Evolutionary conservation across 2,329 filamentous ascomycete genomes (phyloP).

Genomic region (Penicillium vulpinum): DNA sequence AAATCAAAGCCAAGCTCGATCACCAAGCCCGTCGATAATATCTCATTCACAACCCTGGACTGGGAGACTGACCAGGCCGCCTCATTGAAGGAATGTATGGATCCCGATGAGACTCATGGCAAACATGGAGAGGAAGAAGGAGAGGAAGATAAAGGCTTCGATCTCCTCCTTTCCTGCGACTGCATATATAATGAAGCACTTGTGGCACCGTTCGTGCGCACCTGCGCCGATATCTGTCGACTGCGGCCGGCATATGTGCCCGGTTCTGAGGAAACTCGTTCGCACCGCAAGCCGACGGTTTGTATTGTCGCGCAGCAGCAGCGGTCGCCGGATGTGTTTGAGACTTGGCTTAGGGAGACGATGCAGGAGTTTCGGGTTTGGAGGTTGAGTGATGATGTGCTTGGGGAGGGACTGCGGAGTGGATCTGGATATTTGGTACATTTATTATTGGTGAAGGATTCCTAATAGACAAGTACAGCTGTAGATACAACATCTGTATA

Average conservation of each 20-base stretch:
- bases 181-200: slow-evolving; percentile 94
- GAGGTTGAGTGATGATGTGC: slow-evolving; percentile 66
- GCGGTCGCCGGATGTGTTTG: slow-evolving; percentile 79
- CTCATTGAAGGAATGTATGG: slow-evolving; percentile 37
- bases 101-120: background rate
- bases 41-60: slow-evolving; percentile 67
- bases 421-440: slow-evolving; percentile 80
- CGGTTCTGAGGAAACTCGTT: slow-evolving; percentile 12
- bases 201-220: slow-evolving; percentile 76
- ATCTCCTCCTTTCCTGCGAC: slow-evolving; percentile 80
- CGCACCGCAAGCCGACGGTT: slow-evolving; percentile 54
- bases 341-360: slow-evolving; percentile 74
- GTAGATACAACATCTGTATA: background rate
- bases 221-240: slow-evolving; percentile 72
- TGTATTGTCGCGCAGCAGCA: slow-evolving; percentile 88
- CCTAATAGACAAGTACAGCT: background rate
- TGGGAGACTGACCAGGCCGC: slow-evolving; percentile 67
- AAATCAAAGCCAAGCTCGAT: slow-evolving; percentile 1
- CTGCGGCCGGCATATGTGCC: slow-evolving; percentile 48
- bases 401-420: slow-evolving; percentile 61
- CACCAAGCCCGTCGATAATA: slow-evolving; percentile 32
- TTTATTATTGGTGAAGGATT: slow-evolving; percentile 63
- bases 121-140: slow-evolving; percentile 23
- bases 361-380: slow-evolving; percentile 68
- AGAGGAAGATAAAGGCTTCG: slow-evolving; percentile 54